Evolutionary conservation across 2,329 filamentous ascomycete species (phyloP).

Genomic region (Graphilbum ipis-grandicollis): DNA sequence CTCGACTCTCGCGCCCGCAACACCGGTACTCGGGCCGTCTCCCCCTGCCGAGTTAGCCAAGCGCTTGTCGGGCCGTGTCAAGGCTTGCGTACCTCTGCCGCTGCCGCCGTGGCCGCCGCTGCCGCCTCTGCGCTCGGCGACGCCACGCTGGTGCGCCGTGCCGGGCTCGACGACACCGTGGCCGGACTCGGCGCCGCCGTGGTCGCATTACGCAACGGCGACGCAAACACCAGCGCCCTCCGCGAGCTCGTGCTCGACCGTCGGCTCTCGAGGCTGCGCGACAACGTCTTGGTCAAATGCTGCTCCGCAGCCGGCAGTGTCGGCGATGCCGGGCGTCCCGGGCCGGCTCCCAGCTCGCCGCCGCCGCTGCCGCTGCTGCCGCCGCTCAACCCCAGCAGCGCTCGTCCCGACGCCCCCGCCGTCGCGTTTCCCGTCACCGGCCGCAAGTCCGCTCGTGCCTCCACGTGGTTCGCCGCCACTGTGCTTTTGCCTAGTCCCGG

Average conservation of each 20-base stretch:
- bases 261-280: constrained; percentile 78
- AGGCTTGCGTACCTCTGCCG: constrained; percentile 30
- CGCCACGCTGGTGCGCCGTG: constrained; percentile 28
- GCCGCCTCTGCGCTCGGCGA: constrained; percentile 32
- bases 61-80: constrained; percentile 29
- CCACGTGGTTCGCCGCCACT: constrained; percentile 72
- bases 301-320: constrained; percentile 28
- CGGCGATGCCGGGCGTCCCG: not conserved
- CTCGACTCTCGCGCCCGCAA: not conserved
- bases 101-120: not conserved
- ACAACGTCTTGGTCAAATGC: constrained; percentile 63
- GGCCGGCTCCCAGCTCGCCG: too few species aligned
- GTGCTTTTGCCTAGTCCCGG: constrained; percentile 85
- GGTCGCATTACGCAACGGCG: constrained; percentile 16
- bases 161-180: constrained; percentile 2
- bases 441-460: constrained; percentile 62
- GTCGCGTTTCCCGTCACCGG: constrained; percentile 13
- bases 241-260: constrained; percentile 77
- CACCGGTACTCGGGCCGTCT: too few species aligned
- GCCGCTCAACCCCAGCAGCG: not conserved
- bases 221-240: constrained; percentile 43
- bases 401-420: constrained; percentile 5
- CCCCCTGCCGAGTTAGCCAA: constrained; percentile 18
- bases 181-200: constrained; percentile 12
- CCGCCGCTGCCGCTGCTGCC: not conserved